Evolutionary conservation across 148 eudicot genomes (phyloP), one percentile per base, ranked within the genome.

Genomic region (Pharnaceum exiguum): DNA sequence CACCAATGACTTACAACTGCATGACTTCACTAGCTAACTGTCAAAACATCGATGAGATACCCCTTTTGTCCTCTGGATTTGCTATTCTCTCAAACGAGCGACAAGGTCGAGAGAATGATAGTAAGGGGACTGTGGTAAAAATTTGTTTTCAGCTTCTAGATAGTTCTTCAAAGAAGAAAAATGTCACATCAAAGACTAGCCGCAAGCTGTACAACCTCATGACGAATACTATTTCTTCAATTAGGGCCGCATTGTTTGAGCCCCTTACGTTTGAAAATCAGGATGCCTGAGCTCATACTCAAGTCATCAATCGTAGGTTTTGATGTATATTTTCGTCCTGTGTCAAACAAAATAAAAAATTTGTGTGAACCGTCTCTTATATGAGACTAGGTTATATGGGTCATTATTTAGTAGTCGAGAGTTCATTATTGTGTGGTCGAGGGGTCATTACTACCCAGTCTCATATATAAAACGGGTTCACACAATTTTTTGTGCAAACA

Each of bases 21-120:
- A 9, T 77, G 59, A 43, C 64, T 15, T 56, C 59, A 2, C 42
- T 77, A 16, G 42, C 74, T 1, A 61, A 50, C 28, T 74, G 78
- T 25, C 62, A 57, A 10, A 51, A 63, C 32, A 24, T 69, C 0
- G 71, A 69, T 42, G 22, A 44, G 0, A 64, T 78, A 5, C 73
- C 69, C 21, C 59, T 82, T 9, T 46, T 82, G 58, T 55, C 83
- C 15, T 79, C 82, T 0, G 82, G 88, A 9, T 82, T 82, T 46
- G 69, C 66, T 0, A 47, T 79, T 31, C 60, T 82, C 6, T 75
- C 84, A 2, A 55, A 59, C 29, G 29, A 44, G 27, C 38, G 17
- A 5, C 15, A 42, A 2, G 7, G 28, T 7, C 21, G 19, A 19
- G 62, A 32, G 25, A 60, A 43, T 30, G 69, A 52, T 27, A 57